phyloP scores from a whole-genome alignment of 495 filamentous ascomycete genomes.

The Neurospora sp. region DNA sequence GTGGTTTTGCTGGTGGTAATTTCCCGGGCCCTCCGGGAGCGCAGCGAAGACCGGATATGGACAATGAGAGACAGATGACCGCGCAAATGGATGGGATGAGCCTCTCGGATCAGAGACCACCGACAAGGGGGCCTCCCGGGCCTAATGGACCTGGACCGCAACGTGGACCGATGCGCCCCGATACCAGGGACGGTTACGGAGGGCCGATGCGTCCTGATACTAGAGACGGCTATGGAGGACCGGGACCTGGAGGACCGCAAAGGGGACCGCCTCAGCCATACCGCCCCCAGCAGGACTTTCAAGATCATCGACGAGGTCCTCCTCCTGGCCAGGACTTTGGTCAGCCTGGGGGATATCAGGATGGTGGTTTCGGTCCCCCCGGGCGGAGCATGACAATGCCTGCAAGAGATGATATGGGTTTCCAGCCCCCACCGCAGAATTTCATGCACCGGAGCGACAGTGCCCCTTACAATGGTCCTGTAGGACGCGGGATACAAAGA shows the following conservation, averaged over 20 bases:
- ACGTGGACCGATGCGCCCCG: constrained; percentile 22
- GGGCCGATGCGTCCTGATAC: constrained; percentile 19
- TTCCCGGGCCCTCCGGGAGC: constrained; percentile 56
- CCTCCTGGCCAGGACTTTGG: constrained; percentile 25
- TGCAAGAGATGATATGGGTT: constrained; percentile 26
- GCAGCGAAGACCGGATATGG: constrained; percentile 34
- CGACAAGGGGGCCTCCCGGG: constrained; percentile 18
- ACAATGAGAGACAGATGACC: constrained; percentile 29
- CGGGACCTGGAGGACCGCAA: constrained; percentile 25
- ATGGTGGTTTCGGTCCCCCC: constrained; percentile 30
- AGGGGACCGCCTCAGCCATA: constrained; percentile 28
- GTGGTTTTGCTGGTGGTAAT: constrained; percentile 51
- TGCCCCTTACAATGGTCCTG: constrained; percentile 34
- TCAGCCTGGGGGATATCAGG: constrained; percentile 20
- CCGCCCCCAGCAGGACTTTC: constrained; percentile 26
- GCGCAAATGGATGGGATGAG: constrained; percentile 50
- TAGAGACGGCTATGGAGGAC: constrained; percentile 21
- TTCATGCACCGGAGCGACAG: constrained; percentile 24
- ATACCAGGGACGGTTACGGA: constrained; percentile 20
- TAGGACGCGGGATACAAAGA: constrained; percentile 31
- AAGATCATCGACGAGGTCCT: constrained; percentile 32
- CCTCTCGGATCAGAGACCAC: constrained; percentile 36
- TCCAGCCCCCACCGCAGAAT: constrained; percentile 10
- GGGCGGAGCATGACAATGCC: constrained; percentile 47
- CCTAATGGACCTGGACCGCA: constrained; percentile 17